Conservation (phyloP, 176 grass and related monocot genomes). For the Pharus latifolius region DNA sequence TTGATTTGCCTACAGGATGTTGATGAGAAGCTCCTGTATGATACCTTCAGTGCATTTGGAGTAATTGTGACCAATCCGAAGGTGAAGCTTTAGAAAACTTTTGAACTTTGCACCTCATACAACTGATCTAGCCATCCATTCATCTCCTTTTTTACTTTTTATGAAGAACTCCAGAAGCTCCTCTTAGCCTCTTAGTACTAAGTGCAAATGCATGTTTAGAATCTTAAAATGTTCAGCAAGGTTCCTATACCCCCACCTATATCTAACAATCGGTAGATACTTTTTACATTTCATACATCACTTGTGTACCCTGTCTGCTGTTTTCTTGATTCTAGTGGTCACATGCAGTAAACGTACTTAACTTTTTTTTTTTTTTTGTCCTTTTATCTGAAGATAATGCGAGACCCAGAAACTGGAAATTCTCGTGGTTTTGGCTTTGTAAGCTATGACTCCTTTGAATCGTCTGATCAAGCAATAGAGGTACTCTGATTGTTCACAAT, state of each 20-base stretch:
- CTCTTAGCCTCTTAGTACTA: too few relatives aligned
- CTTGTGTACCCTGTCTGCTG: not conserved
- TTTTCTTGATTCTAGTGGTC: not conserved
- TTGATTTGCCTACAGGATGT: slow-evolving; percentile 63
- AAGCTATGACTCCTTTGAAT: slow-evolving; percentile 97
- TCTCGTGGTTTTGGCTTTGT: slow-evolving; percentile 92
- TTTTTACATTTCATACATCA: not conserved
- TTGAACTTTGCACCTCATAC: not conserved
- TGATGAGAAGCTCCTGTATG: slow-evolving; percentile 97
- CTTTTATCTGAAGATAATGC: slow-evolving; percentile 62
- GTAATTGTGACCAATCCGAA: slow-evolving; percentile 97
- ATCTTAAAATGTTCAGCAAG: too few relatives aligned
- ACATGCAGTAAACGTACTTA: not conserved
- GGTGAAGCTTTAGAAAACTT: slow-evolving; percentile 32
- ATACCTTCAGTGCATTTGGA: slow-evolving; percentile 99
- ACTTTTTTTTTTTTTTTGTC: not conserved
- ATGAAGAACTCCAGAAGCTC: not conserved
- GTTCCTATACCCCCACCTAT: too few relatives aligned
- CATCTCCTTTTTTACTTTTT: too few relatives aligned
- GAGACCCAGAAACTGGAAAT: slow-evolving; percentile 94
- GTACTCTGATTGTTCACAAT: slow-evolving; percentile 18
- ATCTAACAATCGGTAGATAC: not conserved
- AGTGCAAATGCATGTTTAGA: too few relatives aligned
- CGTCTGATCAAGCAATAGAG: slow-evolving; percentile 96
- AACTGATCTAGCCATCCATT: not conserved